Evolutionary conservation across 1,284 basidiomycete genomes (phyloP).

Genomic region (Fomitopsis pinicola): DNA sequence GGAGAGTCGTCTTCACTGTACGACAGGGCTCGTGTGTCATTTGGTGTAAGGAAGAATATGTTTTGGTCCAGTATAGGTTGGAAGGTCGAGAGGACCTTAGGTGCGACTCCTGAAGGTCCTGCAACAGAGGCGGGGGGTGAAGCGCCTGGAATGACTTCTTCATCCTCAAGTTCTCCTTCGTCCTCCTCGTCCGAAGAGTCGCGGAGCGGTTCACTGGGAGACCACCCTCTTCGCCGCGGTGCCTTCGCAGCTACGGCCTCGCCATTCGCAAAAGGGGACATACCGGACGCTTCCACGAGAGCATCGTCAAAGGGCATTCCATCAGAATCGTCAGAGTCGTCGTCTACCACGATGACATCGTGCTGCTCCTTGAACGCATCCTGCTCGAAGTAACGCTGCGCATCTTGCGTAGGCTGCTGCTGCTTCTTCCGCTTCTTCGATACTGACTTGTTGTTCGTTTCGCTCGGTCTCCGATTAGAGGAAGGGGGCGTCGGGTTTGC

Average conservation of each 20-base stretch:
- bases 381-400: conserved; percentile 32
- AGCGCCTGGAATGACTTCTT: background rate
- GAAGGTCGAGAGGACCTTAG: conserved; percentile 40
- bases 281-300: background rate
- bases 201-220: conserved; percentile 43
- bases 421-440: conserved; percentile 30
- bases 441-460: conserved; percentile 12
- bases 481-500: conserved; percentile 13
- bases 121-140: background rate
- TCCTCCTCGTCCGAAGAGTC: conserved; percentile 54
- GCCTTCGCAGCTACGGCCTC: background rate
- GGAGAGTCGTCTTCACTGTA: background rate
- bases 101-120: conserved; percentile 1
- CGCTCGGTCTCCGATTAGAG: conserved; percentile 30
- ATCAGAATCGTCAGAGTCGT: conserved; percentile 29
- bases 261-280: background rate
- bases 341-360: conserved; percentile 35
- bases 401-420: conserved; percentile 12
- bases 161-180: conserved; percentile 21
- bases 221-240: conserved; percentile 39
- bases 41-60: conserved; percentile 36
- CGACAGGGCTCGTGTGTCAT: conserved; percentile 28
- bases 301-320: conserved; percentile 13
- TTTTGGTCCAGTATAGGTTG: conserved; percentile 39
- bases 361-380: conserved; percentile 33